Percentiles rank a stretch among this genome's conserved stretches.
phyloP scores from a whole-genome alignment of 73 alveolate species.

The Uronychia setigera region DNA sequence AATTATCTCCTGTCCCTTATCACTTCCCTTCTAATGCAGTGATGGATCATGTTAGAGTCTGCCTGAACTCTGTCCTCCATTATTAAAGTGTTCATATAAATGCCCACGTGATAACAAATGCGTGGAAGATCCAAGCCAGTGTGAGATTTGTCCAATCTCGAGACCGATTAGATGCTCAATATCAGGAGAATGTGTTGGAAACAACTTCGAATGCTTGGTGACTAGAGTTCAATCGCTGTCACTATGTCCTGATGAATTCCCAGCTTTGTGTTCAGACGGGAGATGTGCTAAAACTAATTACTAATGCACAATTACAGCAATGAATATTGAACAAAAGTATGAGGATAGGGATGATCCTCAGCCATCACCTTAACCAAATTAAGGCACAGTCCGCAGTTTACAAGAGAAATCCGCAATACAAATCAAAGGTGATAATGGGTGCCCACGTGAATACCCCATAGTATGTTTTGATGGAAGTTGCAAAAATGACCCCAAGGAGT shows the following conservation, averaged over 20 bases:
- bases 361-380: too few species aligned
- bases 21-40: constrained; percentile 16
- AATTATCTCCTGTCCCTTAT: constrained; percentile 34
- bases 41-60: constrained; percentile 70
- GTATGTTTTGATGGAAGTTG: neutral
- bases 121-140: neutral
- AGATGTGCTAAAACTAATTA: neutral
- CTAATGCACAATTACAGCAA: neutral
- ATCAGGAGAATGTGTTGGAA: neutral
- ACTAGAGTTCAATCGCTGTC: neutral
- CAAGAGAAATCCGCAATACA: neutral
- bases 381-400: too few species aligned
- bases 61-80: neutral
- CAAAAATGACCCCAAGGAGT: neutral
- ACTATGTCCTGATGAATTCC: neutral
- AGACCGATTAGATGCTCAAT: neutral
- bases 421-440: neutral
- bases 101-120: neutral
- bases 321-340: too few species aligned
- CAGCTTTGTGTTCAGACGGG: neutral
- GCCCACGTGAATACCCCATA: neutral
- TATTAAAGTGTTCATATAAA: neutral
- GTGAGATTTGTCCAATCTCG: neutral
- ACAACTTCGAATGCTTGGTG: neutral
- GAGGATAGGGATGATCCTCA: too few species aligned